Percentiles rank a stretch among this genome's conserved stretches.
These are phyloP conservation scores for Cyphellophora europaea DNA, from an alignment of 2,329 filamentous ascomycete species.

Conservation along the genomic window DNA sequence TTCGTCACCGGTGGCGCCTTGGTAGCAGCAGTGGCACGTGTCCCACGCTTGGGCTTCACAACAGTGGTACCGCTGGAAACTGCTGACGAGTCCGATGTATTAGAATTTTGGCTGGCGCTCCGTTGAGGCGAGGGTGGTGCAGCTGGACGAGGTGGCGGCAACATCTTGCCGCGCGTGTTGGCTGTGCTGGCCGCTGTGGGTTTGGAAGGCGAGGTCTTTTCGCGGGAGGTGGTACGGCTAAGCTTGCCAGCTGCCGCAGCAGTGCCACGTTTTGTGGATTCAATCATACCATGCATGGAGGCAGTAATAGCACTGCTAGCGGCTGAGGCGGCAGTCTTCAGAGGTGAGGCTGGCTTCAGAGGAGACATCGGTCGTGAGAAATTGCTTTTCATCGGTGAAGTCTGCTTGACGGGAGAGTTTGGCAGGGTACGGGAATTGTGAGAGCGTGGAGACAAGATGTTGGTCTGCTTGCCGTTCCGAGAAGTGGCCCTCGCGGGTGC, in stretches of 20 bases:
- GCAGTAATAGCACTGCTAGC: constrained; percentile 17
- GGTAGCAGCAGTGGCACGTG: constrained; percentile 6
- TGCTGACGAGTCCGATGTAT: constrained; percentile 12
- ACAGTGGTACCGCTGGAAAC: constrained; percentile 14
- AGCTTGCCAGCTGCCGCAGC: constrained; percentile 11
- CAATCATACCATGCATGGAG: constrained; percentile 15
- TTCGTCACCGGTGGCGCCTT: constrained; percentile 5
- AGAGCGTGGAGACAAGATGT: constrained; percentile 69
- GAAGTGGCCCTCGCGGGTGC: constrained; percentile 26
- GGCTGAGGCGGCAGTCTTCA: constrained; percentile 34
- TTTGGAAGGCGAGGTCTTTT: constrained; percentile 10
- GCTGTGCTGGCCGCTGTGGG: constrained; percentile 1
- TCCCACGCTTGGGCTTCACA: constrained; percentile 13
- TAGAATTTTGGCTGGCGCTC: constrained; percentile 13
- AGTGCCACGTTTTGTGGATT: constrained; percentile 16
- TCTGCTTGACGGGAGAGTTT: constrained; percentile 43
- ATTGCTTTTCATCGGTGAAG: constrained; percentile 28
- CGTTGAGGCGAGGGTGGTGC: constrained; percentile 12
- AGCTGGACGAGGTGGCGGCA: constrained; percentile 16
- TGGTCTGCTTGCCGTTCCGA: constrained; percentile 36
- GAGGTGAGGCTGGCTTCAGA: constrained; percentile 39
- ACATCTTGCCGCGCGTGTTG: constrained; percentile 12
- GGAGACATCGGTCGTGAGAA: constrained; percentile 45
- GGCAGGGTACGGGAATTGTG: constrained; percentile 65
- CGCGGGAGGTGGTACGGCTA: constrained; percentile 16